Evolutionary conservation across 495 filamentous ascomycete genomes (phyloP).

Genomic region (Haplographium delicatum): DNA sequence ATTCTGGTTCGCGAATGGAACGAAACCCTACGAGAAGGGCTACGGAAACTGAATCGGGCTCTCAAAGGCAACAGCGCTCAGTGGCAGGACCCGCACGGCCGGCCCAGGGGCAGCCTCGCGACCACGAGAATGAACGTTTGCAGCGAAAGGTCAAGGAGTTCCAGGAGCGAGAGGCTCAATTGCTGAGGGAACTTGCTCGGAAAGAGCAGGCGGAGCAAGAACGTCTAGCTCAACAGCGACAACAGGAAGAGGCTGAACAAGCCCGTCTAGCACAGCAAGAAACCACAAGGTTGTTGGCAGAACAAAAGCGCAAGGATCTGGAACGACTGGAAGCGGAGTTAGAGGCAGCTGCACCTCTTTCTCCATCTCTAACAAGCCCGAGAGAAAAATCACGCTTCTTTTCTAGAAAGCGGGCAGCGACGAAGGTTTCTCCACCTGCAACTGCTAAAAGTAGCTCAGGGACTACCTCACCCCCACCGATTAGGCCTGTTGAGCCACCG

Average conservation of each 20-base stretch:
- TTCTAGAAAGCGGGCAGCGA: conserved; percentile 16
- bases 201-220: conserved; percentile 9
- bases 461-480: not conserved
- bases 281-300: conserved; percentile 35
- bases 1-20: not conserved
- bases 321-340: conserved; percentile 38
- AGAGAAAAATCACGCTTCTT: conserved; percentile 24
- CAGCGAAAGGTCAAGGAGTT: conserved; percentile 13
- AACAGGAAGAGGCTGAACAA: conserved; percentile 27
- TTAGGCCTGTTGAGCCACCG: not conserved
- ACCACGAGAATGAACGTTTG: conserved; percentile 18
- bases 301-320: conserved; percentile 40
- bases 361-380: conserved; percentile 10
- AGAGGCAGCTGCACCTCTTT: conserved; percentile 24
- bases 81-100: not conserved
- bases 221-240: conserved; percentile 27
- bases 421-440: conserved; percentile 7
- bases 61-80: not conserved
- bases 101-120: not conserved
- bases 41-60: conserved; percentile 12
- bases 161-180: conserved; percentile 11
- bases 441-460: not conserved
- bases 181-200: not conserved
- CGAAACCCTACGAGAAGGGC: conserved; percentile 7
- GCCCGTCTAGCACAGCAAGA: conserved; percentile 12